phyloP scores from a whole-genome alignment of 2,329 filamentous ascomycete genomes.

The Zymoseptoria tritici region DNA sequence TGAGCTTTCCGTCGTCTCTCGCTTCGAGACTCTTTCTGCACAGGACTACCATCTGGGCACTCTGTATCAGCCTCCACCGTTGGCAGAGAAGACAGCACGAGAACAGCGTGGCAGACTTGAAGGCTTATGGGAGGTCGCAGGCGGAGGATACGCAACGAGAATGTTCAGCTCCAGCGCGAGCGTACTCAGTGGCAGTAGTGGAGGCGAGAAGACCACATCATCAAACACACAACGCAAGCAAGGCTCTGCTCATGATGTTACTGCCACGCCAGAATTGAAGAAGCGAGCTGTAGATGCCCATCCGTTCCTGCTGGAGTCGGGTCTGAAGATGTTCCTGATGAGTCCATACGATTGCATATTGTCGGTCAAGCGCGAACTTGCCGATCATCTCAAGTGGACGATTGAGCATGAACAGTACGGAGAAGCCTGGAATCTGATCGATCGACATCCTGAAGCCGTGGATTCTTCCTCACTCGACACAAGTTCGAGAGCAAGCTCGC shows the following conservation, averaged over 20 bases:
- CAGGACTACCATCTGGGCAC: constrained; percentile 88
- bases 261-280: constrained; percentile 19
- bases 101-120: constrained; percentile 66
- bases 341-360: constrained; percentile 96
- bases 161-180: constrained; percentile 85
- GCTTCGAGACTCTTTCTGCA: constrained; percentile 76
- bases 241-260: constrained; percentile 29
- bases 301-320: constrained; percentile 46
- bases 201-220: constrained; percentile 28
- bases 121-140: constrained; percentile 67
- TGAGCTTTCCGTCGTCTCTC: constrained; percentile 66
- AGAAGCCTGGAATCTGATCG: constrained; percentile 79
- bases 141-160: constrained; percentile 72
- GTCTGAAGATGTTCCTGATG: constrained; percentile 83
- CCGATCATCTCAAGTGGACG: constrained; percentile 81
- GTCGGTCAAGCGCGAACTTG: constrained; percentile 75
- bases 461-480: constrained; percentile 33
- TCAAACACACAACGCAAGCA: constrained; percentile 26
- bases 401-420: constrained; percentile 73
- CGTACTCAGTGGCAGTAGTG: constrained; percentile 45
- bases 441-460: constrained; percentile 72
- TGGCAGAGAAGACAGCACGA: constrained; percentile 48
- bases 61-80: constrained; percentile 66
- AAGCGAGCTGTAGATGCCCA: constrained; percentile 30
- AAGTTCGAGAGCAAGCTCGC: constrained; percentile 34